Conservation (phyloP, 176 grass and related monocot species). For the Dactylis glomerata region DNA sequence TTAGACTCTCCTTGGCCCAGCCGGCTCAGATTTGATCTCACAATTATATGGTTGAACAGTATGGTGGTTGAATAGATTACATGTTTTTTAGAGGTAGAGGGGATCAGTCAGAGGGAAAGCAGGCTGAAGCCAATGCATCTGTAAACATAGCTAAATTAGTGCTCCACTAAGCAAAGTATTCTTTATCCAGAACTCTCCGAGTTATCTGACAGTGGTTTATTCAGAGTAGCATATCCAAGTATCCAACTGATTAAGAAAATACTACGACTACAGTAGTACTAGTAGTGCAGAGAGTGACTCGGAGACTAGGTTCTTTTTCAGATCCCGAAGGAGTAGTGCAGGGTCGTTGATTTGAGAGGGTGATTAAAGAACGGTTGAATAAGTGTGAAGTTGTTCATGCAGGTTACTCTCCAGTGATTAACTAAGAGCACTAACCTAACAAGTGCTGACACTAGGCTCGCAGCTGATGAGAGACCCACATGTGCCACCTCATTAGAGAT, state of each 20-base stretch:
- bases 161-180: background rate
- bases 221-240: constrained; percentile 25
- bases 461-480: constrained; percentile 27
- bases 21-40: background rate
- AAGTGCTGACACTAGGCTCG: background rate
- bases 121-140: background rate
- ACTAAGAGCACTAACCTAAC: background rate
- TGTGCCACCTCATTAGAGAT: constrained; percentile 25
- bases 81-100: background rate
- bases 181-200: background rate
- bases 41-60: background rate
- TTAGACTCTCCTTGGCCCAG: background rate
- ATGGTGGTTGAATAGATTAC: background rate
- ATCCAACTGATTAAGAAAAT: constrained; percentile 38
- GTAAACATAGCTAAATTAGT: background rate
- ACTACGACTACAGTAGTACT: background rate
- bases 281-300: background rate
- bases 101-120: background rate
- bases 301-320: constrained; percentile 32
- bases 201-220: constrained; percentile 4
- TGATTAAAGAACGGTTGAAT: constrained; percentile 15
- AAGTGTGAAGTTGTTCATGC: background rate
- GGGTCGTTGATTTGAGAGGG: constrained; percentile 27
- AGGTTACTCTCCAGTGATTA: constrained; percentile 14
- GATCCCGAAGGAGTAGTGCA: constrained; percentile 27